A percentile compares a stretch with the other conserved stretches of the same genome.
phyloP scores from a whole-genome alignment of 2,329 filamentous ascomycete genomes.

The Fusarium musae region DNA sequence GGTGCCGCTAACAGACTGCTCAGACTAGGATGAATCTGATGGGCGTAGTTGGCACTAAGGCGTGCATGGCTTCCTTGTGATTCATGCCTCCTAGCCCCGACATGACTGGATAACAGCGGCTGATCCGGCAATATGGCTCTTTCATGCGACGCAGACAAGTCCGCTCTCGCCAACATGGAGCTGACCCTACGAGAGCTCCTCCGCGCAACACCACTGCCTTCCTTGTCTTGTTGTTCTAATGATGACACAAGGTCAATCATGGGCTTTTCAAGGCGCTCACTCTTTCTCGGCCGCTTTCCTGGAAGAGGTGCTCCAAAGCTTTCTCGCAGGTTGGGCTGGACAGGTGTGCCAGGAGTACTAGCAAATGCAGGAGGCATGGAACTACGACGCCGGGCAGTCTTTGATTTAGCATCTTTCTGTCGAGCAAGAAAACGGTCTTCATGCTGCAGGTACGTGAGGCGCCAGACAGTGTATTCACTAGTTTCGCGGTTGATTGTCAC shows the following conservation, averaged over 20 bases:
- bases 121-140: conserved; percentile 81
- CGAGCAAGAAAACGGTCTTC: conserved; percentile 66
- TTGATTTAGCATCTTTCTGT: conserved; percentile 58
- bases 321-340: conserved; percentile 77
- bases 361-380: conserved; percentile 74
- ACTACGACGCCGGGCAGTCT: conserved; percentile 65
- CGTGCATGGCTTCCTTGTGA: conserved; percentile 68
- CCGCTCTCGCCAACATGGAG: conserved; percentile 87
- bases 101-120: conserved; percentile 53
- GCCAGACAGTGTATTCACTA: conserved; percentile 86
- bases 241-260: conserved; percentile 75
- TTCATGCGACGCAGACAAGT: conserved; percentile 87
- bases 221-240: conserved; percentile 74
- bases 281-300: conserved; percentile 64
- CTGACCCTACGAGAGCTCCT: conserved; percentile 83
- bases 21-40: conserved; percentile 61
- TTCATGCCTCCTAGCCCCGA: conserved; percentile 70
- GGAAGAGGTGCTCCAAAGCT: conserved; percentile 74
- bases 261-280: conserved; percentile 61
- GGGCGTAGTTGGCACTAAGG: conserved; percentile 55
- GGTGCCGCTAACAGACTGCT: conserved; percentile 75
- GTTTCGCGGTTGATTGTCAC: conserved; percentile 84
- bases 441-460: conserved; percentile 78
- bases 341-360: conserved; percentile 81
- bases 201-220: conserved; percentile 62